A percentile compares a stretch with the other conserved stretches of the same genome.
phyloP scores from a whole-genome alignment of 179 eudicot species.

The Camellia oleifera region DNA sequence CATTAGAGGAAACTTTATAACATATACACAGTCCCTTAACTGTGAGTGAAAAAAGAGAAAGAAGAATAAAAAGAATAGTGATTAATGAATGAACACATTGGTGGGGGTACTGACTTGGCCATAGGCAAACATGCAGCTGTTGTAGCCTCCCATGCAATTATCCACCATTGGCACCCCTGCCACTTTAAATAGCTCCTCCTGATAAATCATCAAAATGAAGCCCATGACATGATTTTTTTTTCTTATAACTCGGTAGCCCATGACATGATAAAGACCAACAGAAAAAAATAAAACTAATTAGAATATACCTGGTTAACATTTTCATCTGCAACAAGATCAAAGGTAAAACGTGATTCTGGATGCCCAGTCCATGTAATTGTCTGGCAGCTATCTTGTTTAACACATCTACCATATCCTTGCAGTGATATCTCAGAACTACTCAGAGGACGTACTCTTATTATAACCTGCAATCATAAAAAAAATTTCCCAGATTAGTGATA shows the following conservation, averaged over 20 bases:
- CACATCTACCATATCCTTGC: constrained; percentile 71
- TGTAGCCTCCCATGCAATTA: constrained; percentile 91
- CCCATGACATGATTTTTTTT: neutral
- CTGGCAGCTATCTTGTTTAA: constrained; percentile 83
- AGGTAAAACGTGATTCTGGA: constrained; percentile 96
- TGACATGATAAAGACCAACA: neutral
- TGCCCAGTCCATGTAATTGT: constrained; percentile 93
- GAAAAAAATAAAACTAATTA: neutral
- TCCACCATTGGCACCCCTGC: constrained; percentile 99
- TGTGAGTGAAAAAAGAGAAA: neutral
- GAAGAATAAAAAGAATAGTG: neutral
- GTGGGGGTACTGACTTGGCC: constrained; percentile 68
- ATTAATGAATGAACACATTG: neutral
- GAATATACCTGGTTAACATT: constrained; percentile 73
- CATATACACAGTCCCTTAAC: neutral
- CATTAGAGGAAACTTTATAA: neutral
- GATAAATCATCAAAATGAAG: constrained; percentile 20
- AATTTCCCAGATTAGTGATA: neutral
- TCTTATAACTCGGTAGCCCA: neutral
- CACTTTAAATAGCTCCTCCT: constrained; percentile 91
- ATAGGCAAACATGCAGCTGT: constrained; percentile 99
- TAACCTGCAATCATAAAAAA: constrained; percentile 51
- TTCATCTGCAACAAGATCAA: constrained; percentile 94
- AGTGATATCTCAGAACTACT: constrained; percentile 76
- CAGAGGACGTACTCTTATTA: constrained; percentile 82